Evolutionary conservation across 768 basidiomycete species (phyloP).

Genomic region (Panaeolus papilionaceus): DNA sequence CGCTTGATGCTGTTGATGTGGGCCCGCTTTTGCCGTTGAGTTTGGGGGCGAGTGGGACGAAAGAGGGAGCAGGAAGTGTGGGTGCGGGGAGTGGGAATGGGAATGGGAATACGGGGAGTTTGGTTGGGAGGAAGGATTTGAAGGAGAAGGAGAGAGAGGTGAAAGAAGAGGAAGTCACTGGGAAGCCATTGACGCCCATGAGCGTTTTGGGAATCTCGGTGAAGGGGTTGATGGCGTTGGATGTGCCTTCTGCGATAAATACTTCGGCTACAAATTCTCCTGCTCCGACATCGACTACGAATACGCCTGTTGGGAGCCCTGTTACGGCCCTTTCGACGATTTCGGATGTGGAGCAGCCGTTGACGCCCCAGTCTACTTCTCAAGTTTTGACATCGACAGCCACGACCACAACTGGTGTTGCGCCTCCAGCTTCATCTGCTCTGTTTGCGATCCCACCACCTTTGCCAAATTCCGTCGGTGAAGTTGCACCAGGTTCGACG

Average conservation of each 20-base stretch:
- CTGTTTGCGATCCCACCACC: constrained; percentile 6
- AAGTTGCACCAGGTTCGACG: neutral
- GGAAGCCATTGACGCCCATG: constrained; percentile 5
- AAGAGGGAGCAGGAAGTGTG: neutral
- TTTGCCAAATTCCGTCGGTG: neutral
- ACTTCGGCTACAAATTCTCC: constrained; percentile 2
- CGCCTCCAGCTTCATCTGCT: neutral
- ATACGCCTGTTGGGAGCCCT: constrained; percentile 9
- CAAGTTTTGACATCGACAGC: neutral
- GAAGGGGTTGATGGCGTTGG: neutral
- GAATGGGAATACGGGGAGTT: neutral
- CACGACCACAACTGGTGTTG: neutral
- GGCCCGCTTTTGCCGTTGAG: constrained; percentile 23
- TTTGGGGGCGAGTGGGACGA: constrained; percentile 12
- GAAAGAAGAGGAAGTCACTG: neutral
- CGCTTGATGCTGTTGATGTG: constrained; percentile 29
- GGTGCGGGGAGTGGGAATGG: neutral
- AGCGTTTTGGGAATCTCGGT: neutral
- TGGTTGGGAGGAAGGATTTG: constrained; percentile 3
- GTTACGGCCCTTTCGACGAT: neutral
- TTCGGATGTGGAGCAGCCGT: neutral
- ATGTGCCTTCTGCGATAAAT: neutral
- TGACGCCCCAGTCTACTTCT: neutral
- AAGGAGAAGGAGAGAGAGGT: neutral
- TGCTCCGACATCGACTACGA: constrained; percentile 1